These are phyloP conservation scores for Delitschia confertaspora DNA, from an alignment of 495 filamentous ascomycete species.

Conservation along the genomic window DNA sequence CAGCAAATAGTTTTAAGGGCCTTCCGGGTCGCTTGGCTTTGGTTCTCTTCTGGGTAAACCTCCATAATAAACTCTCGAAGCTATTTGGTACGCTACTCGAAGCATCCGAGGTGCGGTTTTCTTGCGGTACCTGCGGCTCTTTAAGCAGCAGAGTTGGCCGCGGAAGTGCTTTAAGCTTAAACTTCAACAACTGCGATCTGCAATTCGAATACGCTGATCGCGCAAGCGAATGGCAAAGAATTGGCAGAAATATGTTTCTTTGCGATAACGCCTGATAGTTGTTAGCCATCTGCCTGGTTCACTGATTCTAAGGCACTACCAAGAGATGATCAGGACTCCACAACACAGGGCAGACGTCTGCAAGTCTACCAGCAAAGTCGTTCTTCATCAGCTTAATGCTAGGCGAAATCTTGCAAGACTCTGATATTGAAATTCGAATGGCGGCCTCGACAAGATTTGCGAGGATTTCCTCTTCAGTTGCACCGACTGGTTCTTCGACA, in stretches of 20 bases:
- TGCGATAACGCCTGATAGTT: slow-evolving; percentile 21
- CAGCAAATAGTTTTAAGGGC: no score
- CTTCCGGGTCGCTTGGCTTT: no score
- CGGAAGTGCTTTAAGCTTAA: no score
- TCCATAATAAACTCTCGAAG: no score
- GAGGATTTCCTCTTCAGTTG: not conserved
- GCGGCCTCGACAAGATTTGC: slow-evolving; percentile 23
- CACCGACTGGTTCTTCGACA: not conserved
- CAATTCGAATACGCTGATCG: slow-evolving; percentile 5
- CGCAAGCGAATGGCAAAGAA: slow-evolving; percentile 24
- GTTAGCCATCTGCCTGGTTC: not conserved
- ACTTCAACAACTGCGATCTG: no score
- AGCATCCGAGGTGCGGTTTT: no score
- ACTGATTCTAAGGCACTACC: not conserved
- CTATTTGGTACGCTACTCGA: no score
- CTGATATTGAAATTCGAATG: slow-evolving; percentile 25
- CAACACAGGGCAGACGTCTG: slow-evolving; percentile 27
- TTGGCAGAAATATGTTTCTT: slow-evolving; percentile 29
- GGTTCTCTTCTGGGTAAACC: no score
- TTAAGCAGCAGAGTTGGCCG: no score
- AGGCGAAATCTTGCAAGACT: slow-evolving; percentile 5
- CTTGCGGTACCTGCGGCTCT: no score
- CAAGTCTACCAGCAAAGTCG: slow-evolving; percentile 13
- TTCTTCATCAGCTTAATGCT: slow-evolving; percentile 20
- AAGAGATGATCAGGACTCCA: slow-evolving; percentile 29